These are phyloP conservation scores for Fusarium pseudonygamai DNA, from an alignment of 2,329 filamentous ascomycete species.

Conservation along the genomic window DNA sequence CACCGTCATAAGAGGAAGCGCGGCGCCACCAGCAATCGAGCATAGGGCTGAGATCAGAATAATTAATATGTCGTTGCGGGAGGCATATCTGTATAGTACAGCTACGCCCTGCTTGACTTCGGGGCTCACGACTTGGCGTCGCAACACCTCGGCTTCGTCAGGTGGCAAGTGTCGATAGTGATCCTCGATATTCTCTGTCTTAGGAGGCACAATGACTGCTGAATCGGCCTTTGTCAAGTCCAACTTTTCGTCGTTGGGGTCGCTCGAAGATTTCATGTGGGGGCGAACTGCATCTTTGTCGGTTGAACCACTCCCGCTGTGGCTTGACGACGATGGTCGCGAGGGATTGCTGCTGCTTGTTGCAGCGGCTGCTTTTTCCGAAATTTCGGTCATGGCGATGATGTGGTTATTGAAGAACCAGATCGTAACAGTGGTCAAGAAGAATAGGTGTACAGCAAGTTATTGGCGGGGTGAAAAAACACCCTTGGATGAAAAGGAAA, in stretches of 20 bases:
- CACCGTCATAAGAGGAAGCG: constrained; percentile 82
- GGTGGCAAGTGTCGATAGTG: constrained; percentile 70
- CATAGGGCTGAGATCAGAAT: constrained; percentile 69
- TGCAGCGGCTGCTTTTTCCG: constrained; percentile 41
- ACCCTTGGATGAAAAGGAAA: constrained; percentile 1
- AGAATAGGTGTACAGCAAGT: neutral
- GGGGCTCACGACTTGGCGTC: constrained; percentile 73
- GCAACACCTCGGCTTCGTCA: constrained; percentile 73
- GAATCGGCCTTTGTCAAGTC: constrained; percentile 56
- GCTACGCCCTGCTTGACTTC: constrained; percentile 70
- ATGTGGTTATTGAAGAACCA: neutral
- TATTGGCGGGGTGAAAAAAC: neutral
- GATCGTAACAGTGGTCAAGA: neutral
- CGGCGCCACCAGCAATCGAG: constrained; percentile 77
- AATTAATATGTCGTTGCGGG: constrained; percentile 70
- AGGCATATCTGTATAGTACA: constrained; percentile 76
- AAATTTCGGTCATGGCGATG: constrained; percentile 32
- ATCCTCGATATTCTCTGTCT: constrained; percentile 56
- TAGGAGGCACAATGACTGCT: constrained; percentile 47
- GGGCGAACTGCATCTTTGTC: constrained; percentile 31
- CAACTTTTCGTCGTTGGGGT: constrained; percentile 28
- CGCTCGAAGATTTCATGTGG: constrained; percentile 21
- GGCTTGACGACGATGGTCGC: constrained; percentile 49
- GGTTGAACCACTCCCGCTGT: constrained; percentile 46
- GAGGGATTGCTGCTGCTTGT: constrained; percentile 31